Base-by-base conservation (phyloP, 2,329 filamentous ascomycete species). In the Sporothrix euskadiensis region DNA sequence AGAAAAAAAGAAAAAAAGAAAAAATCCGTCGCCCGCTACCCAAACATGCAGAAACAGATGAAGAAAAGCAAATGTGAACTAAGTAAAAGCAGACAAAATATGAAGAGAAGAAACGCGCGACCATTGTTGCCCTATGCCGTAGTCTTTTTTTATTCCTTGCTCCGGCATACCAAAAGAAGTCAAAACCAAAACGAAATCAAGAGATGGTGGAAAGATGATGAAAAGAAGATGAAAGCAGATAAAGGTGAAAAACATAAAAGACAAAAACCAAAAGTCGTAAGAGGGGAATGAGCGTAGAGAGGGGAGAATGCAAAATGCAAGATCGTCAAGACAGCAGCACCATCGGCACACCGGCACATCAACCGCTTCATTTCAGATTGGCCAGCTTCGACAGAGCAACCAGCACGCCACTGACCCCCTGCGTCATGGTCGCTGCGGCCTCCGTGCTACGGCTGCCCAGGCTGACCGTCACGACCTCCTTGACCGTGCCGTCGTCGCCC, bases 371-470 rank as follows among this genome's bases (percentile, higher is more conserved):
- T 39, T 72, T 44, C 4, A 73, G 35, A 5, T 59, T 69, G 2
- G 74, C 75, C 47, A 77, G 73, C 66, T 70, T 73, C 59, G 76
- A 73, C 32, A 77, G 66, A 5, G 73, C 72, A 14, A 75, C 75
- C 16, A 78, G 76, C 63, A 78, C 77, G 71, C 94, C 94, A 81
- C 93, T 97, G 59, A 97, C 94, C 77, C 95, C 95, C 81, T 97
- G 95, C 0, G 94, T 95, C 79, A 97, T 81, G 0, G 95, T 97
- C 1, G 91, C 90, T 66, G 89, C 90, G 8, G 95, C 95, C 81
- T 97, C 92, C 0, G 95, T 98, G 82, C 94, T 98, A 75, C 94
- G 88, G 79, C 88, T 92, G 69, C 94, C 94, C 49, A 98, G 84
- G 76, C 93, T 97, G 30, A 97, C 94, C 1, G 94, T 97, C 75